Conservation (phyloP, 1,139 yeast genomes). For the Sugiyamaella japonica region DNA sequence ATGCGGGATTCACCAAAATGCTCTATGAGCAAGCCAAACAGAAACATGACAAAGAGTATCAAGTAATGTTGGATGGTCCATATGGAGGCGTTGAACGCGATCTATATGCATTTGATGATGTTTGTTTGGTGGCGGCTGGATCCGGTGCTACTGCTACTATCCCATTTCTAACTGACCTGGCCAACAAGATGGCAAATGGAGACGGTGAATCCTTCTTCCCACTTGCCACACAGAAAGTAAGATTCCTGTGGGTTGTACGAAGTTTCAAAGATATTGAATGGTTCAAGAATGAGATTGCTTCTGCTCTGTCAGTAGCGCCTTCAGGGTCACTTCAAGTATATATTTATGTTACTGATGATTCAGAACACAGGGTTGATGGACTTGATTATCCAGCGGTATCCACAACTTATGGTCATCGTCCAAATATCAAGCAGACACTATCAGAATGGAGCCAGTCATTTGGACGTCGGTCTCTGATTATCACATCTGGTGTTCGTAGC, state of each 20-base stretch:
- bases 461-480: conserved; percentile 47
- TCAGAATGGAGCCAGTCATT: conserved; percentile 29
- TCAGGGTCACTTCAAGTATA: conserved; percentile 15
- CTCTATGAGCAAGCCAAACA: conserved; percentile 34
- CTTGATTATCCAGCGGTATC: conserved; percentile 3
- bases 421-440: conserved; percentile 36
- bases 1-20: conserved; percentile 51
- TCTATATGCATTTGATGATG: conserved; percentile 50
- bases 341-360: conserved; percentile 15
- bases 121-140: conserved; percentile 44
- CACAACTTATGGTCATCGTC: conserved; percentile 39
- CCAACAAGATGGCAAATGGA: conserved; percentile 7
- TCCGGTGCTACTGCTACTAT: conserved; percentile 58
- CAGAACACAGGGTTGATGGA: not conserved
- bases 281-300: conserved; percentile 47
- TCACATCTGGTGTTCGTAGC: conserved; percentile 54
- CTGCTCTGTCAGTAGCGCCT: conserved; percentile 15
- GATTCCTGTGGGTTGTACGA: conserved; percentile 54
- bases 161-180: conserved; percentile 44
- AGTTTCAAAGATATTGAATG: conserved; percentile 46
- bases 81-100: conserved; percentile 61
- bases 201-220: conserved; percentile 14
- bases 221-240: conserved; percentile 35
- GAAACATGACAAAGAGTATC: conserved; percentile 28
- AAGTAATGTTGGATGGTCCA: conserved; percentile 59